These are phyloP conservation scores for Fraxinus excelsior DNA, from an alignment of 257 asterid species.

Conservation along the genomic window DNA sequence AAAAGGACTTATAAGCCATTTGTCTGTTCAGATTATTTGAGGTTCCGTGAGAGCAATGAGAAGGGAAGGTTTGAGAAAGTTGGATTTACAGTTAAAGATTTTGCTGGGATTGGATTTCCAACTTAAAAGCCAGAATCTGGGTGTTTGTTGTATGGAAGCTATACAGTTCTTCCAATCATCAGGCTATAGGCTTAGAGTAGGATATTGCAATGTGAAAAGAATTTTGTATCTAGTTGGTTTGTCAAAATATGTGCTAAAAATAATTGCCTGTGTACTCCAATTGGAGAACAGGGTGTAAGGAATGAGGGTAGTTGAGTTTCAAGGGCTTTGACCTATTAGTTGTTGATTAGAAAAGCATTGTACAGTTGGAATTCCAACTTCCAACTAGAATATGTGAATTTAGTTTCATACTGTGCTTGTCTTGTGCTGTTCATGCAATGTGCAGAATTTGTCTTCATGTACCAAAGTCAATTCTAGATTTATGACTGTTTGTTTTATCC, in stretches of 20 bases:
- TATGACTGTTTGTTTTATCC: not conserved
- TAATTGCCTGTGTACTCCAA: too few species aligned
- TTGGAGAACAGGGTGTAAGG: slow-evolving; percentile 27
- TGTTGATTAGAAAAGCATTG: slow-evolving; percentile 4
- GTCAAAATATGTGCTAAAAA: slow-evolving; percentile 20
- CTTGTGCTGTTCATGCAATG: slow-evolving; percentile 20
- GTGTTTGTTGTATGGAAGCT: slow-evolving; percentile 10
- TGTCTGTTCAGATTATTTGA: slow-evolving; percentile 57
- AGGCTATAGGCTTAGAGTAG: slow-evolving; percentile 21
- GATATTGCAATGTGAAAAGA: slow-evolving; percentile 23
- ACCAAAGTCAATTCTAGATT: not conserved
- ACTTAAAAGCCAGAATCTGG: slow-evolving; percentile 16
- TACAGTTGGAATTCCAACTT: slow-evolving; percentile 45
- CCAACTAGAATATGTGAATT: slow-evolving; percentile 32
- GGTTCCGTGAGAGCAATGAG: slow-evolving; percentile 60
- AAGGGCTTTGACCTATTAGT: slow-evolving; percentile 27
- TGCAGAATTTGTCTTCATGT: slow-evolving; percentile 16
- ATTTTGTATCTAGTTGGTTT: slow-evolving; percentile 17
- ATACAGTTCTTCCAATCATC: slow-evolving; percentile 11
- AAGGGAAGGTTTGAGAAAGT: slow-evolving; percentile 73
- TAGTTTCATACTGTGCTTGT: slow-evolving; percentile 21
- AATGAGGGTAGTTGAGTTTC: slow-evolving; percentile 24
- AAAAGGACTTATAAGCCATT: slow-evolving; percentile 54
- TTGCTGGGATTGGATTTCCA: slow-evolving; percentile 44
- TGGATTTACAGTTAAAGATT: slow-evolving; percentile 69